Conservation (phyloP, 306 rosid genomes). For the Cyamopsis tetragonoloba region DNA sequence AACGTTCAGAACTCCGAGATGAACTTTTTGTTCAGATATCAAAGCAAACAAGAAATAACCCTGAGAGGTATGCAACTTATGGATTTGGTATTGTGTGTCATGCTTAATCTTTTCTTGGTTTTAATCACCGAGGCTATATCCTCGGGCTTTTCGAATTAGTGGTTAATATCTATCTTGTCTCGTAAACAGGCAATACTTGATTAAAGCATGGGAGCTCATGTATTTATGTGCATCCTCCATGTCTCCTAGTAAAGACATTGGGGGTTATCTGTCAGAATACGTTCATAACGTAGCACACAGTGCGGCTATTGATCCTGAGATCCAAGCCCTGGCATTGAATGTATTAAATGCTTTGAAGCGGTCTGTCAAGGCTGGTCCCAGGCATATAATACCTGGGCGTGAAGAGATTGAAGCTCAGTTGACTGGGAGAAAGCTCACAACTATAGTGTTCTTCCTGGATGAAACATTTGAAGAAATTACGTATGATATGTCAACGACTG, state of each 20-base stretch:
- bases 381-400: constrained; percentile 78
- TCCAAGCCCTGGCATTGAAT: constrained; percentile 67
- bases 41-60: constrained; percentile 90
- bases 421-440: constrained; percentile 83
- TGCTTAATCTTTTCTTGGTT: constrained; percentile 15
- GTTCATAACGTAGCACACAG: constrained; percentile 71
- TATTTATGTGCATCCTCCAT: constrained; percentile 82
- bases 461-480: constrained; percentile 96
- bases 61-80: constrained; percentile 60
- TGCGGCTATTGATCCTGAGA: constrained; percentile 59
- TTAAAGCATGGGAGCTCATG: constrained; percentile 96
- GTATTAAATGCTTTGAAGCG: constrained; percentile 85
- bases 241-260: constrained; percentile 95
- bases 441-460: constrained; percentile 85
- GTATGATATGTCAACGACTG: constrained; percentile 90
- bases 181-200: constrained; percentile 62
- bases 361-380: constrained; percentile 90
- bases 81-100: not conserved
- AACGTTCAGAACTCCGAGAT: constrained; percentile 87
- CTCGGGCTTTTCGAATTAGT: constrained; percentile 1
- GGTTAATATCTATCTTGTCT: constrained; percentile 15
- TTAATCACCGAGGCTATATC: not conserved
- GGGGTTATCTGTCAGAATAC: constrained; percentile 81
- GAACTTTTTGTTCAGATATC: constrained; percentile 91
- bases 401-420: constrained; percentile 92